A percentile compares a stretch with the other conserved stretches of the same genome.
These are phyloP conservation scores for Carex cristatella DNA, from an alignment of 176 grass and related monocot species.

Conservation along the genomic window DNA sequence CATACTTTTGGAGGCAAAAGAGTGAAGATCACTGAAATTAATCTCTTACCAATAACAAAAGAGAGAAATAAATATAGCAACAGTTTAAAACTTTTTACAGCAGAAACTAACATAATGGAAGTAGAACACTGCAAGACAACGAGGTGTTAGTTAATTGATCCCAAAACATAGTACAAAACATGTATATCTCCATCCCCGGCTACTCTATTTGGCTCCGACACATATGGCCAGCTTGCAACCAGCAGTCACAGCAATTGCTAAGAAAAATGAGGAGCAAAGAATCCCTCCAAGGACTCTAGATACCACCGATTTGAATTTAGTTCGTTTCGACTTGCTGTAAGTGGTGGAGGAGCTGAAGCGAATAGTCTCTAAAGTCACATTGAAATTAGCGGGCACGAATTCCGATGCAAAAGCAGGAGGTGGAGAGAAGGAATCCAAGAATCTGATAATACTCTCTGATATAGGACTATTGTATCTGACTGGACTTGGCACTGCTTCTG, in stretches of 20 bases:
- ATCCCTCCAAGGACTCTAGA: background rate
- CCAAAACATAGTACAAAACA: background rate
- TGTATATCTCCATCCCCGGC: background rate
- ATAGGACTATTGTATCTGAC: slow-evolving; percentile 13
- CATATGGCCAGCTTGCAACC: slow-evolving; percentile 19
- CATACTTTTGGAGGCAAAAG: background rate
- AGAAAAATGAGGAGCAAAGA: background rate
- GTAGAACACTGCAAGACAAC: background rate
- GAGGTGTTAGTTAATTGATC: background rate
- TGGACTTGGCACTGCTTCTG: slow-evolving; percentile 10
- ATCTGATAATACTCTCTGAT: background rate
- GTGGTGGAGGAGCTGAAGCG: background rate
- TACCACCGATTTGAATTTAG: background rate
- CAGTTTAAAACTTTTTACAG: background rate
- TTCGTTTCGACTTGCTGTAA: background rate
- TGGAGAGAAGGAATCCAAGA: slow-evolving; percentile 13
- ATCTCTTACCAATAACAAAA: background rate
- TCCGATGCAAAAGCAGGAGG: slow-evolving; percentile 18
- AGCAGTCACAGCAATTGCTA: slow-evolving; percentile 12
- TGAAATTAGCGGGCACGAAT: background rate
- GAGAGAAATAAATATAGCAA: background rate
- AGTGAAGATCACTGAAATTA: background rate
- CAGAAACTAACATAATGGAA: background rate
- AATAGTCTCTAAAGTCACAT: background rate
- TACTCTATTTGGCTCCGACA: background rate